phyloP scores from a whole-genome alignment of 2,329 filamentous ascomycete species.

The Plenodomus biglobosus region DNA sequence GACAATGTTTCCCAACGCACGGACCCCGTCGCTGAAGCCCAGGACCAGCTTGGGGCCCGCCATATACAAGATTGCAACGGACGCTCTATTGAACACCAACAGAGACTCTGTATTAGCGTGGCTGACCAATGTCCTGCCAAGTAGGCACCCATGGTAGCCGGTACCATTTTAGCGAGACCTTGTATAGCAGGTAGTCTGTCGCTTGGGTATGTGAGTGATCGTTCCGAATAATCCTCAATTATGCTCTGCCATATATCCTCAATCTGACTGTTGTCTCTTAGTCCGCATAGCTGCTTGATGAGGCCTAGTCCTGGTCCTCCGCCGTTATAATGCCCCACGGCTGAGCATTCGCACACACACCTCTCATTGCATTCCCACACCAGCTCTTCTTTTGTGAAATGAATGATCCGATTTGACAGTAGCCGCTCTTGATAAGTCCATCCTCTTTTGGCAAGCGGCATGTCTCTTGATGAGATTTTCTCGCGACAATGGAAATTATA shows the following conservation, averaged over 20 bases:
- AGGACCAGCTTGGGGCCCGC: constrained; percentile 11
- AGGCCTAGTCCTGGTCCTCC: not conserved
- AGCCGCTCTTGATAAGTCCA: constrained; percentile 3
- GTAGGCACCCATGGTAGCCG: constrained; percentile 3
- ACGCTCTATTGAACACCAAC: not conserved
- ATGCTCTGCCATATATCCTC: not conserved
- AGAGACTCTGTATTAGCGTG: not conserved
- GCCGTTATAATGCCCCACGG: no score
- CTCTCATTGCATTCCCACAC: not conserved
- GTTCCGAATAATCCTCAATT: not conserved
- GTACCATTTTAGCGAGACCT: constrained; percentile 4
- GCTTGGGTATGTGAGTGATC: constrained; percentile 1
- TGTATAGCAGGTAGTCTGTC: constrained; percentile 11
- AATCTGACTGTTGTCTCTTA: not conserved
- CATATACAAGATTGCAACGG: not conserved
- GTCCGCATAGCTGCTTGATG: not conserved
- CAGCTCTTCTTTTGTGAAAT: not conserved
- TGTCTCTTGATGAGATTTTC: not conserved
- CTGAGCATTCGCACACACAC: not conserved
- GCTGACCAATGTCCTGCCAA: constrained; percentile 8
- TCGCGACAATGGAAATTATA: not conserved
- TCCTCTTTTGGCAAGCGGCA: not conserved
- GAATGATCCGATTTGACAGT: constrained; percentile 1
- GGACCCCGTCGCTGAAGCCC: constrained; percentile 1
- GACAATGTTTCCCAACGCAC: not conserved